These are phyloP conservation scores for Dendrobium nobile DNA, from an alignment of 106 monocot species.

Conservation along the genomic window DNA sequence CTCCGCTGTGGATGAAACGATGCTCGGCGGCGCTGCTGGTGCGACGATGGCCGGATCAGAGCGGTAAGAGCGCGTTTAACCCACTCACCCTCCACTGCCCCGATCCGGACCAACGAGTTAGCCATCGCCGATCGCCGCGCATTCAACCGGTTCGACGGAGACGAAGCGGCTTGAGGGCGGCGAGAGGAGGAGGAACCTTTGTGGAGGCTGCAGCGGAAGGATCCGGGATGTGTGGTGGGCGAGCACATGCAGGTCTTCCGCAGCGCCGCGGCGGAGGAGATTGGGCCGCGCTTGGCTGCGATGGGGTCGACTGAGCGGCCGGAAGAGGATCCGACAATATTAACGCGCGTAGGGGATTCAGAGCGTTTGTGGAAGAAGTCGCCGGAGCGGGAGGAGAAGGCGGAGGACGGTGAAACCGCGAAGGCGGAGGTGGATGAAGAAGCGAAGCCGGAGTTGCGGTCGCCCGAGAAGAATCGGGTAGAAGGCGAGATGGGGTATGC, in stretches of 20 bases:
- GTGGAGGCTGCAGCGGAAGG: constrained; percentile 61
- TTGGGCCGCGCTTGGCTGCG: constrained; percentile 15
- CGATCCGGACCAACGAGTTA: constrained; percentile 52
- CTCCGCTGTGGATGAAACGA: constrained; percentile 37
- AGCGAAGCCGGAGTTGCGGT: not conserved
- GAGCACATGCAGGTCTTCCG: constrained; percentile 59
- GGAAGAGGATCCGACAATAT: constrained; percentile 19
- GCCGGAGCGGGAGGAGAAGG: constrained; percentile 5
- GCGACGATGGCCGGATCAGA: constrained; percentile 47
- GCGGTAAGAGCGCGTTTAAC: constrained; percentile 40
- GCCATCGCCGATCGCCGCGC: constrained; percentile 48
- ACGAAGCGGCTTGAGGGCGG: constrained; percentile 14
- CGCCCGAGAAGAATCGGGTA: constrained; percentile 8
- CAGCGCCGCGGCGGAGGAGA: constrained; percentile 11
- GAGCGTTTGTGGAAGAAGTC: constrained; percentile 18
- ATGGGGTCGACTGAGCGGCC: constrained; percentile 21
- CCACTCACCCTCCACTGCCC: constrained; percentile 53
- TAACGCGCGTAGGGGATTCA: constrained; percentile 39
- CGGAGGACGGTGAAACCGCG: not conserved
- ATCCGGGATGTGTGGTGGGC: constrained; percentile 62
- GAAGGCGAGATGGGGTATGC: constrained; percentile 14
- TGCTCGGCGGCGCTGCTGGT: constrained; percentile 41
- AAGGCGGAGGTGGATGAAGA: constrained; percentile 2
- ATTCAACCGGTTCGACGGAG: constrained; percentile 28
- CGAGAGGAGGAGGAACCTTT: constrained; percentile 35